Evolutionary conservation across 2,329 filamentous ascomycete species (phyloP).

Genomic region (Escovopsis sp.): DNA sequence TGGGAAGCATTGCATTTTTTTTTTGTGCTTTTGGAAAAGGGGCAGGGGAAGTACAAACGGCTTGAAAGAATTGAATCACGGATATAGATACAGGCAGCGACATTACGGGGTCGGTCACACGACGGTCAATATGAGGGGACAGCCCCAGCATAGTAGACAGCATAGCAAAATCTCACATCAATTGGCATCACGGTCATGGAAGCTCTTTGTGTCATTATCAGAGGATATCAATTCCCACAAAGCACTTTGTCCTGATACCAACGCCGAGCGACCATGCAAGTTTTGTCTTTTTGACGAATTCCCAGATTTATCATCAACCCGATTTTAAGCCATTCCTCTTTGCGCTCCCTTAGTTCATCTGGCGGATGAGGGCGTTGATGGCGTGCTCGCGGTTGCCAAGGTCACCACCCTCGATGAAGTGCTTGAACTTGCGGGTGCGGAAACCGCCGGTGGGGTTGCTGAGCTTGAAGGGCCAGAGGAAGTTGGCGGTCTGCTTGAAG

Average conservation of each 20-base stretch:
- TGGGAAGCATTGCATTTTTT: too few relatives aligned
- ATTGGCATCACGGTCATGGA: constrained; percentile 11
- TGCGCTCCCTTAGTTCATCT: constrained; percentile 77
- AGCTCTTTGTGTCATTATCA: constrained; percentile 27
- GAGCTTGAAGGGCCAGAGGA: constrained; percentile 99
- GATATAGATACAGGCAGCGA: too few relatives aligned
- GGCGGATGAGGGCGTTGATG: constrained; percentile 90
- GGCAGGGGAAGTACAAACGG: too few relatives aligned
- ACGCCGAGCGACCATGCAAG: constrained; percentile 27
- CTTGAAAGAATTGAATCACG: too few relatives aligned
- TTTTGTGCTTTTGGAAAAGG: too few relatives aligned
- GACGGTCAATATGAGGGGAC: not conserved
- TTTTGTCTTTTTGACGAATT: constrained; percentile 17
- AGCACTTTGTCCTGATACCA: constrained; percentile 22
- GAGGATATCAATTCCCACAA: constrained; percentile 24
- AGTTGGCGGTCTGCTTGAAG: constrained; percentile 99
- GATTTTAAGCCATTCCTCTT: not conserved
- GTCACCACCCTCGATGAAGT: constrained; percentile 98
- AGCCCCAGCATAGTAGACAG: not conserved
- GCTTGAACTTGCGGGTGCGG: constrained; percentile 94
- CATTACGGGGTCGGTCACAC: too few relatives aligned
- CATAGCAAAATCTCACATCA: not conserved
- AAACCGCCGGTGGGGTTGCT: constrained; percentile 96
- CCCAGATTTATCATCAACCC: constrained; percentile 6
- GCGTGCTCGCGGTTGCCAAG: constrained; percentile 96